Evolutionary conservation across 208 protist species (phyloP).

Genomic region (Acanthamoeba castellanii): DNA sequence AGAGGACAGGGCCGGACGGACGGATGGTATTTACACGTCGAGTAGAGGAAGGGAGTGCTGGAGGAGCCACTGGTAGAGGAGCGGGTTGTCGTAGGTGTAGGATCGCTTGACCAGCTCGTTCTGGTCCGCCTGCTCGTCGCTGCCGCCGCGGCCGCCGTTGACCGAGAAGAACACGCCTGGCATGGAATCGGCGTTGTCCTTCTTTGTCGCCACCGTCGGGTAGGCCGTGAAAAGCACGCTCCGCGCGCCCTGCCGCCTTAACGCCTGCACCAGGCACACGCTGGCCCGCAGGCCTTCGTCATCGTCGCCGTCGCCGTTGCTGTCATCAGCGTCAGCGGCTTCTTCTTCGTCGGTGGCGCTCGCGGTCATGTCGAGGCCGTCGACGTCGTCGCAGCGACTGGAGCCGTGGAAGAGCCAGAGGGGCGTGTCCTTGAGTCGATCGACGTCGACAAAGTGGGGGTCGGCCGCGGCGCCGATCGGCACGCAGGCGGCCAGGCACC

Average conservation of each 20-base stretch:
- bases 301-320: background rate
- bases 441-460: constrained; percentile 14
- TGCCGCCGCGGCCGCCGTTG: background rate
- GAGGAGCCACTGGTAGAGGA: constrained; percentile 53
- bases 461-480: constrained; percentile 14
- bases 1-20: background rate
- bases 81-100: constrained; percentile 45
- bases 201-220: background rate
- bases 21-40: background rate
- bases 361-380: background rate
- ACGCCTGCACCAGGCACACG: background rate
- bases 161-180: background rate
- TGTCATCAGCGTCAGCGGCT: background rate
- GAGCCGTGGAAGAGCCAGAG: constrained; percentile 40
- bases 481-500: constrained; percentile 38
- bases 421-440: constrained; percentile 29
- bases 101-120: constrained; percentile 11
- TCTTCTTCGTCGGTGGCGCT: background rate
- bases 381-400: background rate
- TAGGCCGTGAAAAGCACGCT: constrained; percentile 26
- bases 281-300: constrained; percentile 32
- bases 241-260: background rate
- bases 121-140: background rate
- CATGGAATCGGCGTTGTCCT: constrained; percentile 4
- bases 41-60: constrained; percentile 28